A percentile compares a stretch with the other conserved stretches of the same genome.
These are phyloP conservation scores for Paramecium sonneborni DNA, from an alignment of 73 alveolate genomes.

Conservation along the genomic window DNA sequence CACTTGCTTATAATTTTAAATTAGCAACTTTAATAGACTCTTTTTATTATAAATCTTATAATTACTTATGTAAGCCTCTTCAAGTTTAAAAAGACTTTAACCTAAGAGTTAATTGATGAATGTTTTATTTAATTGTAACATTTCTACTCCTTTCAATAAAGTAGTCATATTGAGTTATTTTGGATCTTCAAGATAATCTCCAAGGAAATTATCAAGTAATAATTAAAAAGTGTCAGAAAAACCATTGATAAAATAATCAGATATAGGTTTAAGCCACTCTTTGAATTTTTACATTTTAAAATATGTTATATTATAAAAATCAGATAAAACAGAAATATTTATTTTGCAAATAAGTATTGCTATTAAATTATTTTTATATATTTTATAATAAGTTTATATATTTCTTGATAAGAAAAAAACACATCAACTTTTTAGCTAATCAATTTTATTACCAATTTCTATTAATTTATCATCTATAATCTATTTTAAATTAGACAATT, in stretches of 20 bases:
- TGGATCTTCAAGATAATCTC: slow-evolving; percentile 51
- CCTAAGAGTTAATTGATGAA: slow-evolving; percentile 17
- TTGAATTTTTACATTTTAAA: background rate
- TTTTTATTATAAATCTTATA: background rate
- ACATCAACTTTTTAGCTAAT: background rate
- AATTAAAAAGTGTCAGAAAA: slow-evolving; percentile 15
- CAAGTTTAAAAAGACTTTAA: background rate
- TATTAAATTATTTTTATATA: background rate
- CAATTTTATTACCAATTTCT: background rate
- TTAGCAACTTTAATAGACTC: background rate
- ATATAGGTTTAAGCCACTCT: background rate
- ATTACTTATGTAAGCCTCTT: slow-evolving; percentile 44
- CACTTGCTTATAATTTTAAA: background rate
- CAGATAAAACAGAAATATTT: background rate
- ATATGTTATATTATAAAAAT: background rate
- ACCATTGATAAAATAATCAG: background rate
- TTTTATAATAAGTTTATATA: background rate
- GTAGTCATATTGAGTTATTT: background rate
- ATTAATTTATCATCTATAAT: background rate
- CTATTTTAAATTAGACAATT: background rate
- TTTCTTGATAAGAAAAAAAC: background rate
- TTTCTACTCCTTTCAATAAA: background rate
- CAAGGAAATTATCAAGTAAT: slow-evolving; percentile 28
- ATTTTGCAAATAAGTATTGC: background rate
- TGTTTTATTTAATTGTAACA: background rate